Percentiles rank a stretch among this genome's conserved stretches.
Conservation (phyloP, 306 rosid genomes). For the Begonia peltatifolia region DNA sequence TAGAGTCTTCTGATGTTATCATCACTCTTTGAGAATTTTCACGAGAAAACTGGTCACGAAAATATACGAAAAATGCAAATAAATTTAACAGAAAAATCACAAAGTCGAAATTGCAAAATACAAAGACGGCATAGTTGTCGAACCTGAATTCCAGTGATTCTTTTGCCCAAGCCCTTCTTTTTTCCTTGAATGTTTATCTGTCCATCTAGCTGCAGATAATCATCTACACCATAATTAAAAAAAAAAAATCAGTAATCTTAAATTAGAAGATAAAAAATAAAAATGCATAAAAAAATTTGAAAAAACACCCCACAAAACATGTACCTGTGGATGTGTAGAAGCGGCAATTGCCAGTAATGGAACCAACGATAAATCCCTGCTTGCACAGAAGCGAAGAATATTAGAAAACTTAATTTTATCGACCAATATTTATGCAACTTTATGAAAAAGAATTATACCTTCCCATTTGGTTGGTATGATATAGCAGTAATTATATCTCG, state of each 20-base stretch:
- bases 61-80: conserved; percentile 2
- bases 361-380: conserved; percentile 79
- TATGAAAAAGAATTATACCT: conserved; percentile 24
- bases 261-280: too few species aligned
- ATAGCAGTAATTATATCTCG: conserved; percentile 72
- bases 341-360: conserved; percentile 57
- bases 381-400: not conserved
- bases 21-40: conserved; percentile 38
- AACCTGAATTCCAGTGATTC: conserved; percentile 93
- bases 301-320: conserved; percentile 10
- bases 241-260: too few species aligned
- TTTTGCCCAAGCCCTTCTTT: conserved; percentile 49
- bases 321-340: conserved; percentile 54
- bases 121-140: not conserved
- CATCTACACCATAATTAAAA: too few species aligned
- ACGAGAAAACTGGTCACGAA: conserved; percentile 43
- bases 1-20: conserved; percentile 81
- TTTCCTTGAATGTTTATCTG: conserved; percentile 33
- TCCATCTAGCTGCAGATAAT: conserved; percentile 20
- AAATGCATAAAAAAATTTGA: too few species aligned
- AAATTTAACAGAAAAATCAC: too few species aligned
- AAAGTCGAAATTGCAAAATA: not conserved
- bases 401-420: too few species aligned
- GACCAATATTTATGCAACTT: not conserved
- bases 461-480: conserved; percentile 64